Conservation (phyloP, 2,329 filamentous ascomycete genomes). For the Mycosphaerella arachidis region DNA sequence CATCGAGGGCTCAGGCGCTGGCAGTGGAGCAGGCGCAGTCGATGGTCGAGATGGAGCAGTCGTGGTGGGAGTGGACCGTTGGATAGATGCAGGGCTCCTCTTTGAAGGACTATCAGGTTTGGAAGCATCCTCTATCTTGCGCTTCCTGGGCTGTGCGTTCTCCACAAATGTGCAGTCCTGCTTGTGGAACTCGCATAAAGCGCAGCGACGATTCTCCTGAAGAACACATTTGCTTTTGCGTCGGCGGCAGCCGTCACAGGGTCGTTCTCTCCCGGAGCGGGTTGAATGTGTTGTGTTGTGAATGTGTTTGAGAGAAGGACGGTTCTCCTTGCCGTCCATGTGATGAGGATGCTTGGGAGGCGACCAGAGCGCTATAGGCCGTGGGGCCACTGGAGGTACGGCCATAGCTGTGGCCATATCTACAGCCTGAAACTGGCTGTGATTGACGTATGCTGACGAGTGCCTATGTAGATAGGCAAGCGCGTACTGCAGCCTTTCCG, state of each 20-base stretch:
- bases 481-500: conserved; percentile 10
- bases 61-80: conserved; percentile 11
- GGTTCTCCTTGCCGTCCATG: conserved; percentile 41
- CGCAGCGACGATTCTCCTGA: conserved; percentile 68
- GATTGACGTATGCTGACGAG: conserved; percentile 18
- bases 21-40: conserved; percentile 1
- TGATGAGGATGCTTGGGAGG: conserved; percentile 33
- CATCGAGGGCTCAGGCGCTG: conserved; percentile 19
- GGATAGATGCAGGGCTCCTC: conserved; percentile 18
- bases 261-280: conserved; percentile 29
- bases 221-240: conserved; percentile 73
- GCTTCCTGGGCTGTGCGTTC: conserved; percentile 72
- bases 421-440: conserved; percentile 10
- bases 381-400: conserved; percentile 44
- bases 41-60: conserved; percentile 6
- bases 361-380: conserved; percentile 44
- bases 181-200: conserved; percentile 65
- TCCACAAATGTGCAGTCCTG: conserved; percentile 69
- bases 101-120: conserved; percentile 22
- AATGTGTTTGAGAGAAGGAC: conserved; percentile 34
- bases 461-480: conserved; percentile 14
- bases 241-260: conserved; percentile 70
- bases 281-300: conserved; percentile 24
- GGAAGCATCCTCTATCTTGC: conserved; percentile 63
- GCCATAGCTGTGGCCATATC: conserved; percentile 47